Evolutionary conservation across 192 early-diverging fungal species (phyloP).

Genomic region (Coemansia sp.): DNA sequence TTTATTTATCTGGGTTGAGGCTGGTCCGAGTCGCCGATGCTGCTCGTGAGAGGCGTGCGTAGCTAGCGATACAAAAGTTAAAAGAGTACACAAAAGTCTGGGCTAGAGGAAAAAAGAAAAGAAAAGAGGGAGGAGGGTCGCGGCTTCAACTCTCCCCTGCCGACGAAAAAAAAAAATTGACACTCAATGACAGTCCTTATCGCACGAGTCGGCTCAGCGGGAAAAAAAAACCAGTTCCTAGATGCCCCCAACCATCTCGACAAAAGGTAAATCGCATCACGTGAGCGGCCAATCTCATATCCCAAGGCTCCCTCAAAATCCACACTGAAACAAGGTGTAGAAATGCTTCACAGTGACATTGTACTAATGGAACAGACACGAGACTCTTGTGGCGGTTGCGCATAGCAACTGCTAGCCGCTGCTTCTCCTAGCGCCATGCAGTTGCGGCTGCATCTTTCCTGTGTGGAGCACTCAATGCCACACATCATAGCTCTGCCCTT

Average conservation of each 20-base stretch:
- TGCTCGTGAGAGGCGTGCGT: not conserved
- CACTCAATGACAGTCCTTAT: not conserved
- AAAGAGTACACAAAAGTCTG: not conserved
- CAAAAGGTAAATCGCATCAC: not conserved
- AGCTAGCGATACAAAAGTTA: not conserved
- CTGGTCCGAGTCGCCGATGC: slow-evolving; percentile 6
- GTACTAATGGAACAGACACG: too few species aligned
- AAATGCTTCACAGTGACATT: not conserved
- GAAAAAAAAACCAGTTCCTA: not conserved
- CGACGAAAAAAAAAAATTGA: not conserved
- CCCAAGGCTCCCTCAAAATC: not conserved
- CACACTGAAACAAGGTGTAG: not conserved
- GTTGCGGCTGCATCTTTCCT: too few species aligned
- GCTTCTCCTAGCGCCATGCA: too few species aligned
- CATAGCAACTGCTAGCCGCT: too few species aligned
- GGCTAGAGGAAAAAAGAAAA: not conserved
- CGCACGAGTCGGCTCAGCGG: slow-evolving; percentile 1
- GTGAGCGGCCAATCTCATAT: not conserved
- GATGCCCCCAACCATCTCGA: not conserved
- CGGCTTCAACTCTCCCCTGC: not conserved
- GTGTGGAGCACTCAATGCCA: too few species aligned
- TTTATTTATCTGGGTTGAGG: not conserved
- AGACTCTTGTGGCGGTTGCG: too few species aligned
- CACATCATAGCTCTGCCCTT: too few species aligned
- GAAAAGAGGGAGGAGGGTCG: not conserved